Conservation (phyloP, 305 asterid species). For the Fraxinus greggii region DNA sequence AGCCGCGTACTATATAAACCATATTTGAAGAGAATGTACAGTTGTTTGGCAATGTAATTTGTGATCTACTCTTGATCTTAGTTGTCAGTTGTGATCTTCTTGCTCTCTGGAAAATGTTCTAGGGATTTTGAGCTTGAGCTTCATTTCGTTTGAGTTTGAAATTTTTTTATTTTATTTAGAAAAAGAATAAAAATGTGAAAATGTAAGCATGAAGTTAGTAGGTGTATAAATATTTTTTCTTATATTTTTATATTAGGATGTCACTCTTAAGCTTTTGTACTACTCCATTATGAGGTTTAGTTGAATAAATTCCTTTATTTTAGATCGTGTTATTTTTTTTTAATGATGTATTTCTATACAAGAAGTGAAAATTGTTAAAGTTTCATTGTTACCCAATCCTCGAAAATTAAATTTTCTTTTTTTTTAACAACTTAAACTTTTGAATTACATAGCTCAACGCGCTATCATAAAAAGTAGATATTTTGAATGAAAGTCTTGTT, state of each 20-base stretch:
- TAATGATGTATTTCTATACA: background rate
- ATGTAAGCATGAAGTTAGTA: background rate
- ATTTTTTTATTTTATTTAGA: conserved; percentile 15
- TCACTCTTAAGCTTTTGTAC: background rate
- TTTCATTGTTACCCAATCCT: background rate
- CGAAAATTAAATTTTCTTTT: background rate
- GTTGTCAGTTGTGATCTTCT: background rate
- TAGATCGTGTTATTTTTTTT: background rate
- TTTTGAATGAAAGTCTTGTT: background rate
- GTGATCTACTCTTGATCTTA: background rate
- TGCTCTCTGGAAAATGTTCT: conserved; percentile 18
- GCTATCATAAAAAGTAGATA: background rate
- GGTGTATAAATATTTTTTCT: background rate
- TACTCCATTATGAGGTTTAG: background rate
- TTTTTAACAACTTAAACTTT: background rate
- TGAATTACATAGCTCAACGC: background rate
- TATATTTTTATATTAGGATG: background rate
- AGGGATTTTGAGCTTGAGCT: conserved; percentile 6
- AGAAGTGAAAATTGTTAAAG: background rate
- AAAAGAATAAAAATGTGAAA: background rate
- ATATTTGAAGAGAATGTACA: conserved; percentile 24
- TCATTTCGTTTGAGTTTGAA: conserved; percentile 14
- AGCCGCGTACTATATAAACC: background rate
- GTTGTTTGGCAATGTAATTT: conserved; percentile 16
- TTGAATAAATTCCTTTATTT: background rate